These are phyloP conservation scores for Phaeosphaeria sp. DNA, from an alignment of 2,329 filamentous ascomycete genomes.

Conservation along the genomic window DNA sequence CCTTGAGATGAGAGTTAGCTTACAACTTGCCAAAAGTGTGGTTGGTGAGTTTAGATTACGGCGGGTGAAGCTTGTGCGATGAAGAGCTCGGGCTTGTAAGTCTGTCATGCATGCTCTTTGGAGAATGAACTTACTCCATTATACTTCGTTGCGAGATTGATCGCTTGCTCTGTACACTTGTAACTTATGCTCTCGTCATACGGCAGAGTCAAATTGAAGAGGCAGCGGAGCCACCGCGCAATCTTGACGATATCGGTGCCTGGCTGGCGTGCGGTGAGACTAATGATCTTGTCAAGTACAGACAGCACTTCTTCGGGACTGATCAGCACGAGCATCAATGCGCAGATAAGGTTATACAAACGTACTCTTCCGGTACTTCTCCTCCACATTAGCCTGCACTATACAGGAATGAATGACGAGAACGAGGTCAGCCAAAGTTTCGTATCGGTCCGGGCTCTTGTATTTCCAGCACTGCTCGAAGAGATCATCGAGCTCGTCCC, in stretches of 20 bases:
- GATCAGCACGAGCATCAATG: conserved; percentile 9
- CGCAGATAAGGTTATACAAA: neutral
- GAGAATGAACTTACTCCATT: conserved; percentile 42
- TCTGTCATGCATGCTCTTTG: no score
- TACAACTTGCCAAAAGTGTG: conserved; percentile 3
- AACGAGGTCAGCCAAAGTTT: conserved; percentile 55
- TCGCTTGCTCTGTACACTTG: conserved; percentile 69
- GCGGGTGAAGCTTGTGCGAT: no score
- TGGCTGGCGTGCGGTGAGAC: conserved; percentile 67
- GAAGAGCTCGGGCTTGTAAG: no score
- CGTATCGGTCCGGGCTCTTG: conserved; percentile 49
- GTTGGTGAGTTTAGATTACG: no score
- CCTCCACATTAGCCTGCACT: conserved; percentile 32
- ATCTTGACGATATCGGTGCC: conserved; percentile 65
- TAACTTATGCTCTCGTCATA: conserved; percentile 63
- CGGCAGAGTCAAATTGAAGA: conserved; percentile 72
- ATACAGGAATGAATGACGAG: conserved; percentile 52
- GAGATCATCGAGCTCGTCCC: conserved; percentile 69
- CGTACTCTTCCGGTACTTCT: conserved; percentile 42
- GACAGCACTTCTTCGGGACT: conserved; percentile 29
- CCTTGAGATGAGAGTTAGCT: conserved; percentile 33
- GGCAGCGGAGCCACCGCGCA: conserved; percentile 78
- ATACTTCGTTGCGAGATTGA: conserved; percentile 39
- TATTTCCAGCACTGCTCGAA: conserved; percentile 56
- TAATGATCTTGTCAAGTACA: conserved; percentile 70